Conservation (phyloP, 164 flowering plant genomes). For the Chimonanthus praecox region DNA sequence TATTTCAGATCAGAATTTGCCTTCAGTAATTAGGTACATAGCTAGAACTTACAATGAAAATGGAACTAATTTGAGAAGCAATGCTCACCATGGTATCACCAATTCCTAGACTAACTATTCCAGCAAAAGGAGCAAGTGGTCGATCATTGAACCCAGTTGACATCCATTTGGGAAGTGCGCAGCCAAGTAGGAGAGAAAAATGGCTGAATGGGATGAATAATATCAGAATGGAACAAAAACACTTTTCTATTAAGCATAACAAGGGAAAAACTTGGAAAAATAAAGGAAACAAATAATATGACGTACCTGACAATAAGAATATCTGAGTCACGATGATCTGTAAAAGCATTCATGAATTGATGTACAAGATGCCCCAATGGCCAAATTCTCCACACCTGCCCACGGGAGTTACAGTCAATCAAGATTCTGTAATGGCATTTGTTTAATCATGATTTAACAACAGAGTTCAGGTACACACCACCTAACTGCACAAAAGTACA, state of each 20-base stretch:
- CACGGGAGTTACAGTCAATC: conserved; percentile 9
- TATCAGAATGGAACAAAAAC: conserved; percentile 10
- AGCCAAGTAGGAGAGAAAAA: conserved; percentile 93
- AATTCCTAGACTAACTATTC: conserved; percentile 96
- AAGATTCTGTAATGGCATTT: background rate
- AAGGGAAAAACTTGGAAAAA: background rate
- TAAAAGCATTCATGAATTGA: conserved; percentile 95
- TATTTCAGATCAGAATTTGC: no score
- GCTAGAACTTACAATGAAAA: background rate
- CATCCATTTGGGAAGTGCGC: conserved; percentile 98
- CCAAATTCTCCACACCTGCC: conserved; percentile 97
- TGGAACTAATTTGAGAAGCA: background rate
- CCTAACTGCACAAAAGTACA: background rate
- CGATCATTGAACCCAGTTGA: conserved; percentile 86
- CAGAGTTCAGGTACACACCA: background rate
- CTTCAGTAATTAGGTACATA: no score
- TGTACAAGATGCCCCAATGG: conserved; percentile 72
- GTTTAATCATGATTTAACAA: conserved; percentile 9
- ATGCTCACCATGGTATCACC: conserved; percentile 93
- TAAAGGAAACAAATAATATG: background rate
- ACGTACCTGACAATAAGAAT: conserved; percentile 77
- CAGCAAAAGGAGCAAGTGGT: conserved; percentile 95
- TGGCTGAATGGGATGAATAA: conserved; percentile 46
- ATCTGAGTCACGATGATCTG: conserved; percentile 98
- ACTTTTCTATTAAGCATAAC: background rate